Base-by-base conservation (phyloP, 1,284 basidiomycete genomes). In the Melampsora abietis-canadensis region DNA sequence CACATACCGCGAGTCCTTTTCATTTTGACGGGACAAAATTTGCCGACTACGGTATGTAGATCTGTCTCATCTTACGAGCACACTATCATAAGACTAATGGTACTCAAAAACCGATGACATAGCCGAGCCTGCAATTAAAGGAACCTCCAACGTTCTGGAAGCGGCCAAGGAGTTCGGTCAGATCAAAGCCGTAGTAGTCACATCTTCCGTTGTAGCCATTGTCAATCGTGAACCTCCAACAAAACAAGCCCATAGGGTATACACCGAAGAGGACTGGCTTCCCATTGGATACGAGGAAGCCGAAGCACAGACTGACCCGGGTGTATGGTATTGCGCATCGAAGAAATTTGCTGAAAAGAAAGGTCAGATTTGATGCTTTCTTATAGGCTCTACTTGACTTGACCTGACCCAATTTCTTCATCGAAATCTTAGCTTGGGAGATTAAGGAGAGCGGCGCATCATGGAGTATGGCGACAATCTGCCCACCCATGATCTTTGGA, bases 261-360 rank as follows among this genome's bases (percentile, higher is more conserved):
- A 76, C 76, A 76, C 77, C 24, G 78, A 88, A 77, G 76, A 79
- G n/a, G 85, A 89, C 80, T 92, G 90, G 90, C 90, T 92, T 82
- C 80, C 86, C 8, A 82, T 84, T 51, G 84, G 86, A 2, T 81
- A 86, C n/a, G 80, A 84, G 27, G 82, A 85, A 7, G 66, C 51
- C 24, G 66, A 67, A 31, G 34, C 46, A 3, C 51, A 54, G 7
- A 30, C 31, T 6, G n/a, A 72, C 54, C 61, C 62, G 0, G 61
- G 48, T 30, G 24, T 48, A 46, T 63, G 61, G 62, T 48, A 63
- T 64, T 54, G 48, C 15, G 66, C 66, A 19, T 67, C 66, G 46
- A 72, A 48, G 68, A 72, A 64, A 47, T 47, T 64, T 76, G 83
- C 88, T n/a, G 84, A 86, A 78, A 82, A 85, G 76, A 84, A 86